Conservation (phyloP, 2,329 filamentous ascomycete genomes). For the Amauroascus verrucosus region DNA sequence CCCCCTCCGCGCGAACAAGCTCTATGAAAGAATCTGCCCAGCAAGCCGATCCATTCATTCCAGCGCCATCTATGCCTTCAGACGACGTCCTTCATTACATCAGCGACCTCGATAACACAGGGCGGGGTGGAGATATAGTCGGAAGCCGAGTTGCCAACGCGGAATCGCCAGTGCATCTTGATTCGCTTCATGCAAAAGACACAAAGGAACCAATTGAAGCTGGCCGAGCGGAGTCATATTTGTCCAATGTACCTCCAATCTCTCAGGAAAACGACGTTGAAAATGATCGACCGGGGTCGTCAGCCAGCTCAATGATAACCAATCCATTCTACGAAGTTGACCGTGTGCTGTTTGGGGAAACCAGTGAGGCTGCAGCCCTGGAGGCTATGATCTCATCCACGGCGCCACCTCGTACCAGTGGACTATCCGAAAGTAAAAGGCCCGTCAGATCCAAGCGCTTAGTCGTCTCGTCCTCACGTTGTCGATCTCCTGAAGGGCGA, state of each 20-base stretch:
- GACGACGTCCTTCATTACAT: conserved; percentile 12
- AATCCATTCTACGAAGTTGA: conserved; percentile 27
- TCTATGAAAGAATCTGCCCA: conserved; percentile 8
- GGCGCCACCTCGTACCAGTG: background rate
- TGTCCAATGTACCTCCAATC: conserved; percentile 6
- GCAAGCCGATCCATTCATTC: background rate
- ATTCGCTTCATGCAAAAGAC: background rate
- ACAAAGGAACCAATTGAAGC: background rate
- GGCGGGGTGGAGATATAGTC: background rate
- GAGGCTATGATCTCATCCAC: conserved; percentile 10
- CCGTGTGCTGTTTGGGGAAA: conserved; percentile 1
- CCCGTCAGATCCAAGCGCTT: background rate
- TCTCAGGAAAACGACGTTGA: conserved; percentile 7
- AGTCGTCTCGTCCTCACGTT: conserved; percentile 2
- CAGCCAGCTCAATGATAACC: conserved; percentile 18
- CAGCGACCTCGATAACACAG: conserved; percentile 9
- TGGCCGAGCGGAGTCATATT: background rate
- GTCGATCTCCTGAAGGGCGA: background rate
- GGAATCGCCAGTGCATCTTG: background rate
- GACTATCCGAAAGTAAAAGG: background rate
- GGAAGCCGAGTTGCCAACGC: background rate
- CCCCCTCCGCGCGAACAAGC: background rate
- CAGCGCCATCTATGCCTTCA: conserved; percentile 8
- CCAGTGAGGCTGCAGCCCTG: background rate
- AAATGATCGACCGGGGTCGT: conserved; percentile 9